A percentile compares a stretch with the other conserved stretches of the same genome.
phyloP scores from a whole-genome alignment of 306 rosid species.

The Hippophae gyantsensis region DNA sequence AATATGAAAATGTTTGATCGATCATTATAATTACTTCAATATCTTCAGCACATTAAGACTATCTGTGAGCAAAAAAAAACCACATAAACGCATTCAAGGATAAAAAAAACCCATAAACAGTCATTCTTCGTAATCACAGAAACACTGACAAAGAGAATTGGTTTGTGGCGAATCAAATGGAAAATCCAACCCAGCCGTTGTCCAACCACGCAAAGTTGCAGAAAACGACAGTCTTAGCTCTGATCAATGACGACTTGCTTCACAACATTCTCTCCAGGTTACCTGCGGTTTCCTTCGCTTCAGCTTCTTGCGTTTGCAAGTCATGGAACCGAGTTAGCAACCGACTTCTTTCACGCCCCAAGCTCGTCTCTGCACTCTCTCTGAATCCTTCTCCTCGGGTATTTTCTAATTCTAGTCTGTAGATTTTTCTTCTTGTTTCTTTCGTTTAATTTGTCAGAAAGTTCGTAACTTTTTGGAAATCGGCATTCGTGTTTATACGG shows the following conservation, averaged over 20 bases:
- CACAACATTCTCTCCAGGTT: slow-evolving; percentile 30
- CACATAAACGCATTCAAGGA: too few relatives aligned
- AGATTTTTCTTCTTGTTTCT: neutral
- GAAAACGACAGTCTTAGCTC: slow-evolving; percentile 3
- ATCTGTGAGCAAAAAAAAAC: too few relatives aligned
- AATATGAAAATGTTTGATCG: too few relatives aligned
- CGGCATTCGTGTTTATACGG: neutral
- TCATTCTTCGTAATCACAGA: too few relatives aligned
- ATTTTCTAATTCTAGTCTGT: neutral
- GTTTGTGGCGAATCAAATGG: too few relatives aligned
- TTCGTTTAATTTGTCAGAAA: slow-evolving; percentile 5
- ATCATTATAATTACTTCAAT: too few relatives aligned
- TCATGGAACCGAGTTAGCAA: slow-evolving; percentile 42
- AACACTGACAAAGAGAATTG: too few relatives aligned
- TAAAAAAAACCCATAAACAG: too few relatives aligned
- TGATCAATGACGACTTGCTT: slow-evolving; percentile 25
- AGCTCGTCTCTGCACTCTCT: slow-evolving; percentile 60
- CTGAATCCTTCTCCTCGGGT: slow-evolving; percentile 47
- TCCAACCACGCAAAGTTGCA: slow-evolving; percentile 1
- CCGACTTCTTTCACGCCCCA: slow-evolving; percentile 50
- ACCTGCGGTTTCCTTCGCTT: slow-evolving; percentile 46
- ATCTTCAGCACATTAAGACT: too few relatives aligned
- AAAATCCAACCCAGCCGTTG: too few relatives aligned
- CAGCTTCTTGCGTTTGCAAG: slow-evolving; percentile 52
- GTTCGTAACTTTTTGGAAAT: neutral